Percentiles rank a stretch among this genome's conserved stretches.
Evolutionary conservation across 345 rosid species (phyloP).

Genomic region (Moricandia arvensis): DNA sequence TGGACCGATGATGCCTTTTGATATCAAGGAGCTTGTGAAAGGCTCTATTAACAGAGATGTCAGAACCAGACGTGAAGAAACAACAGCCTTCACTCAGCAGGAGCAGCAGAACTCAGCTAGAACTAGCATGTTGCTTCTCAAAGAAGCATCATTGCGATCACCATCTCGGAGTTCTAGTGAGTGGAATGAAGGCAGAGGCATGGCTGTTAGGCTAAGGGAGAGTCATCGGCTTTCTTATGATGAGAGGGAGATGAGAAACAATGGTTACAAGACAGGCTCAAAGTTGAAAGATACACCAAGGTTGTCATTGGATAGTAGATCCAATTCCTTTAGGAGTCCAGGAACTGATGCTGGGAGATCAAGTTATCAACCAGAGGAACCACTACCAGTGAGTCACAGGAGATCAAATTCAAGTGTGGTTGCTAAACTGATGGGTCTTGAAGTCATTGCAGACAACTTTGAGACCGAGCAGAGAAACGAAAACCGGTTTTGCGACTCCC

Average conservation of each 20-base stretch:
- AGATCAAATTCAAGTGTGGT: conserved; percentile 56
- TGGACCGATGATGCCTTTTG: conserved; percentile 38
- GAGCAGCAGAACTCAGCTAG: conserved; percentile 40
- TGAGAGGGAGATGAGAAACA: conserved; percentile 61
- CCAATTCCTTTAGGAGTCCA: conserved; percentile 22
- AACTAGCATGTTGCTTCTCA: conserved; percentile 36
- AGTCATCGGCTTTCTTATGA: conserved; percentile 80
- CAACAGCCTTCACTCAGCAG: not conserved
- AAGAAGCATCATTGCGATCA: conserved; percentile 48
- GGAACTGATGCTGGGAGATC: not conserved
- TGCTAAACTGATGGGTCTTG: conserved; percentile 93
- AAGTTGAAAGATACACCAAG: conserved; percentile 82
- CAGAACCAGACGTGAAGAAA: conserved; percentile 32
- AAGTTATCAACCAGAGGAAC: conserved; percentile 33
- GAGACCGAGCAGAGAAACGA: conserved; percentile 38
- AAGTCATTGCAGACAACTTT: conserved; percentile 46
- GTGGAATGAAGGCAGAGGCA: conserved; percentile 38
- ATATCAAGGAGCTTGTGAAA: conserved; percentile 57
- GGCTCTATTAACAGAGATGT: conserved; percentile 68
- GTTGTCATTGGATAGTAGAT: conserved; percentile 75
- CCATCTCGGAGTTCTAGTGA: conserved; percentile 42
- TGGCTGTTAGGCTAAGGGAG: conserved; percentile 41
- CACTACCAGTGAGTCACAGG: conserved; percentile 42
- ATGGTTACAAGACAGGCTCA: conserved; percentile 41
- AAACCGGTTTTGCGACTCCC: conserved; percentile 43